Percentiles rank a stretch among this genome's conserved stretches.
Evolutionary conservation across 1,139 yeast genomes (phyloP).

Genomic region (Suhomyces panamericanus): DNA sequence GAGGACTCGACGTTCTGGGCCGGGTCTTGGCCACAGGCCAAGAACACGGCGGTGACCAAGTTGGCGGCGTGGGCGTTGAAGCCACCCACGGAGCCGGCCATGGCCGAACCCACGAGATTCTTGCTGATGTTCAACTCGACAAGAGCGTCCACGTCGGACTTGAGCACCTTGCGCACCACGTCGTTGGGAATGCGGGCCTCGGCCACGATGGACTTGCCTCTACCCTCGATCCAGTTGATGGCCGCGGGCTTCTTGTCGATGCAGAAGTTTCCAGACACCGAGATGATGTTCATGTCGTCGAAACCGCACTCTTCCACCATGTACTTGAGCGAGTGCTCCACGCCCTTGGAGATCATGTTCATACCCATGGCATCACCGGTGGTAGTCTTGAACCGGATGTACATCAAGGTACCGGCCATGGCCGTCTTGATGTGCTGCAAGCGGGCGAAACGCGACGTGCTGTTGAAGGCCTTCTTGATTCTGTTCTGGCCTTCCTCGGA

Average conservation of each 20-base stretch:
- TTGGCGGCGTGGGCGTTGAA: slow-evolving; percentile 98
- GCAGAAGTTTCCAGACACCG: slow-evolving; percentile 97
- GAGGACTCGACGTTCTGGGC: slow-evolving; percentile 98
- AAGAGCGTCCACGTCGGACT: slow-evolving; percentile 88
- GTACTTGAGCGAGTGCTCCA: slow-evolving; percentile 76
- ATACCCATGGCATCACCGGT: slow-evolving; percentile 99
- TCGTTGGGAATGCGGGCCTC: slow-evolving; percentile 87
- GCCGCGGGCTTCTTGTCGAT: slow-evolving; percentile 98
- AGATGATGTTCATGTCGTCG: slow-evolving; percentile 88
- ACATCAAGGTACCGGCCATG: slow-evolving; percentile 89
- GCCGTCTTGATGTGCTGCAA: slow-evolving; percentile 90
- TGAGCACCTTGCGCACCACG: slow-evolving; percentile 76
- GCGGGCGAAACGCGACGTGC: slow-evolving; percentile 96
- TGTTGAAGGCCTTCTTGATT: slow-evolving; percentile 88
- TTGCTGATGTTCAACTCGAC: slow-evolving; percentile 87
- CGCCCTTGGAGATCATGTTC: slow-evolving; percentile 99
- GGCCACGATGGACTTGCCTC: slow-evolving; percentile 98
- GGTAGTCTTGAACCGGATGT: slow-evolving; percentile 89
- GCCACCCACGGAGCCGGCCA: slow-evolving; percentile 99
- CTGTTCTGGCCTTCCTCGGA: slow-evolving; percentile 86
- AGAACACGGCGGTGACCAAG: slow-evolving; percentile 85
- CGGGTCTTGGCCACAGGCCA: slow-evolving; percentile 98
- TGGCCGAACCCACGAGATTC: slow-evolving; percentile 93
- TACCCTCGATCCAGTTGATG: slow-evolving; percentile 98
- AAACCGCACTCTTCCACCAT: slow-evolving; percentile 91